These are phyloP conservation scores for sorghum (Sorghum bicolor) DNA, from an alignment of 176 grass and related monocot genomes.

Conservation along the genomic window Sorghum_bicolor_NCBIv3 NC_012872.2:70817001-70817500, in stretches of 20 bases:
- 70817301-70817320: conserved; percentile 37
- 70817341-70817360: conserved; percentile 16
- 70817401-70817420: conserved; percentile 11
- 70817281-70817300: conserved; percentile 94
- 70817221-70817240: conserved; percentile 75
- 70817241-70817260: conserved; percentile 81
- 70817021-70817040: no score
- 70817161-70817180: not conserved
- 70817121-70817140: not conserved
- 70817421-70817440: conserved; percentile 19
- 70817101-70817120: not conserved
- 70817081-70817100: conserved; percentile 46
- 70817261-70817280: conserved; percentile 76
- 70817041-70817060: conserved; percentile 38
- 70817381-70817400: not conserved
- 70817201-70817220: conserved; percentile 96
- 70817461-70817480: not conserved
- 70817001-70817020: no score
- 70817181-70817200: conserved; percentile 24
- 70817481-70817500: conserved; percentile 13
- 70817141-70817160: not conserved
- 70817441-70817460: conserved; percentile 19
- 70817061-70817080: conserved; percentile 72
- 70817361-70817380: not conserved
- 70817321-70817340: conserved; percentile 9